Evolutionary conservation across 768 basidiomycete genomes (phyloP), one percentile per base, ranked within the genome.

Genomic region (Sporobolomyces pararoseus): DNA sequence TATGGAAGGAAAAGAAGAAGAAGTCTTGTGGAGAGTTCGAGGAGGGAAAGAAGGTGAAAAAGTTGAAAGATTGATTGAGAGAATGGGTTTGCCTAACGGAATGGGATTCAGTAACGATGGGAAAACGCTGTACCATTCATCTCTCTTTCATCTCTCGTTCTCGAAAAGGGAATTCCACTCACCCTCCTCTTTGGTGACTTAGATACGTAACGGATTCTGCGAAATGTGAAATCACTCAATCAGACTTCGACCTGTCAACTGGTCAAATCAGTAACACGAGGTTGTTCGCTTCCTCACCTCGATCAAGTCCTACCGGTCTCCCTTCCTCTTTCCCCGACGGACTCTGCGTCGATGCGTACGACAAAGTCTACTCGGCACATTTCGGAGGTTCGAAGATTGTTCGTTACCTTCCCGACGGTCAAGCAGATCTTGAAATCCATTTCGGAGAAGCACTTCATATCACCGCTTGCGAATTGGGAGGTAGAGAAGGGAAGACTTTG

Each of bases 171-270:
- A 23, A 23, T 63, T n/a, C 63, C 4, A 16, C 7, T 39, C 39
- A 57, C 37, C 17, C 21, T 39, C 53, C 14, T 16, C 53, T 32
- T 19, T 19, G 32, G 10, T 25, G 10, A 25, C 13, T 7, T 34
- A 65, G 63, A 1, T 65, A 32, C 46, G 53, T 65, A 31, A 65
- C 63, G 29, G 63, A 65, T 31, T 55, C 63, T 2, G 52, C 53
- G n/a, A 53, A 55, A 13, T 65, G 52, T 31, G 44, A 32, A 16
- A 55, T 65, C 53, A 46, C 42, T 17, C 42, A 19, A 42, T 55
- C 58, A 17, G 42, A 55, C 44, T 55, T 46, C 42, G 27, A 55
- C 42, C 32, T 25, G 44, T 0, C 39, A 6, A 52, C 42, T 17
- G 63, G 63, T 31, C n/a, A 31, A 21, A 27, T 65, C 31, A 35